A percentile compares a stretch with the other conserved stretches of the same genome.
Conservation (phyloP, 2,329 filamentous ascomycete genomes). For the Ophiostoma quercus region DNA sequence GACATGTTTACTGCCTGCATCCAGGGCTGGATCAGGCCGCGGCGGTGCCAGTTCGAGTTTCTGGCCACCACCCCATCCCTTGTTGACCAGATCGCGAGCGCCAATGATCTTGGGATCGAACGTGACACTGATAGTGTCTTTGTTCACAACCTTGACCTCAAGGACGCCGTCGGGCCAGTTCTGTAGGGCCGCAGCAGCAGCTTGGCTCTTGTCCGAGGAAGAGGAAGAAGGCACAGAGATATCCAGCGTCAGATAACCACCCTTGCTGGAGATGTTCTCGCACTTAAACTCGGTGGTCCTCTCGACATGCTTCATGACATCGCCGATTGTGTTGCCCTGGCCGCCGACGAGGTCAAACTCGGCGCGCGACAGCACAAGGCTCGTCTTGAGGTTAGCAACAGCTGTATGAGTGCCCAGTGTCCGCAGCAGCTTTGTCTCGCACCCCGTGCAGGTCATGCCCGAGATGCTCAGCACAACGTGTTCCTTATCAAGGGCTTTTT, state of each 20-base stretch:
- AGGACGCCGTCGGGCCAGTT: conserved; percentile 4
- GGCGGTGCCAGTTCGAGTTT: background rate
- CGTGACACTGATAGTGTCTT: background rate
- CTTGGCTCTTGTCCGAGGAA: background rate
- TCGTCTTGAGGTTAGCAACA: conserved; percentile 5
- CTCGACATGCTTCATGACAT: background rate
- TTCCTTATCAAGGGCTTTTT: background rate
- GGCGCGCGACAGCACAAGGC: conserved; percentile 8
- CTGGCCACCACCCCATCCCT: background rate
- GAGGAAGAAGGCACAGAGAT: background rate
- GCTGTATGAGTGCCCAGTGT: background rate
- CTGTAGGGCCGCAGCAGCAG: background rate
- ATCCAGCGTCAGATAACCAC: conserved; percentile 21
- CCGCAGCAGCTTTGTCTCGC: conserved; percentile 12
- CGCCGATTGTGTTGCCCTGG: background rate
- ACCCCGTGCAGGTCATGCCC: conserved; percentile 13
- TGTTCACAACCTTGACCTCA: background rate
- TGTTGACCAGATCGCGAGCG: background rate
- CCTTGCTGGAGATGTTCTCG: conserved; percentile 1
- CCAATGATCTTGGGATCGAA: background rate
- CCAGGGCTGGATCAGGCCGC: background rate
- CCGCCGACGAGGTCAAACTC: background rate
- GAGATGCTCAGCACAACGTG: background rate
- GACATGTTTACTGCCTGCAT: background rate
- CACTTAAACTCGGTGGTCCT: conserved; percentile 7